Base-by-base conservation (phyloP, 768 basidiomycete species). In the Boletus sp. region DNA sequence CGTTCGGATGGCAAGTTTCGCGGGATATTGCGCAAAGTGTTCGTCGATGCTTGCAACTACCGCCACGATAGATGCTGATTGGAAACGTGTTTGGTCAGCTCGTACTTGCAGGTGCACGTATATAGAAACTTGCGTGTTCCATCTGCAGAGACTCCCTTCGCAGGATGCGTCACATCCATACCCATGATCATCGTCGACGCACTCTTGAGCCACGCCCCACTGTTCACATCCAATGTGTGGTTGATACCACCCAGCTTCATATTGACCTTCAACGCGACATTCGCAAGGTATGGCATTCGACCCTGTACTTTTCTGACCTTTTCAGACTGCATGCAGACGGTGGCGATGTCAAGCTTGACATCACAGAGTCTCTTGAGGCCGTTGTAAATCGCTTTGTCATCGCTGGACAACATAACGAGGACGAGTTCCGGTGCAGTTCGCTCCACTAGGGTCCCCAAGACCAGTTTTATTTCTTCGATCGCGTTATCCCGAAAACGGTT, bases 121-220 rank as follows among this genome's bases (percentile, higher is more conserved):
- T 4, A 15, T 41, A 35, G 21, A 35, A 30, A 17, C 71, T 58
- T 34, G 65, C 69, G 78, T 3, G 79, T 75, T 33, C 80, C 79
- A 38, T 66, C 72, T 54, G 80, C 75, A 51, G 85, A 85, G 1
- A 81, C 79, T 5, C 82, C 83, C 8, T 83, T 84, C 7, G 88
- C 46, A 2, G 64, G 88, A 70, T 93, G 90, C 0, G 88, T 91
- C 29, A 89, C 87, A 32, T 82, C 81, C 73, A 80, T 77, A 25
- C 82, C 82, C 21, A 82, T 77, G 42, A 83, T 57, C 77, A 82
- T 83, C 11, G 82, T 83, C 27, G 77, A 63, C 43, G 66, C 69
- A 33, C 65, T 53, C 55, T 61, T 65, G 21, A 82, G 70, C 77
- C 76, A 80, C 15, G 19, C 47, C 32, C 74, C 70, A 53, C 72